Evolutionary conservation across 2,329 filamentous ascomycete genomes (phyloP).

Genomic region (Colletotrichum lindemuthianum): DNA sequence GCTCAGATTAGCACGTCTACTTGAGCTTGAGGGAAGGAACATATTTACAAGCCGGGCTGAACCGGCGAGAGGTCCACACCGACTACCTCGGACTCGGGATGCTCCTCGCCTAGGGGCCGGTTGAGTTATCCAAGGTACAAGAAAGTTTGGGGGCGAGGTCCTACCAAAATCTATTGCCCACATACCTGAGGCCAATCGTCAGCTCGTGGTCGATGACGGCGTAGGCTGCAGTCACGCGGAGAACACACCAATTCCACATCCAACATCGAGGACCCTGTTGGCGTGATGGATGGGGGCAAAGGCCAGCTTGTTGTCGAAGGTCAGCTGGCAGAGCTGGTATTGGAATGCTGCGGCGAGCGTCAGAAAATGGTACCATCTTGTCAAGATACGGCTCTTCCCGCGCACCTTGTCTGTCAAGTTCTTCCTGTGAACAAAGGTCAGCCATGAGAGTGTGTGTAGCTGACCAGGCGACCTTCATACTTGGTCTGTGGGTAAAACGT

Average conservation of each 20-base stretch:
- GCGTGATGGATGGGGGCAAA: conserved; percentile 55
- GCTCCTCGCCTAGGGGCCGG: conserved; percentile 47
- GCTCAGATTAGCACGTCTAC: conserved; percentile 19
- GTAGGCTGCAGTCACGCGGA: neutral
- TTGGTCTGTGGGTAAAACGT: conserved; percentile 51
- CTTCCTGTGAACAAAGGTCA: conserved; percentile 41
- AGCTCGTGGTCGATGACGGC: neutral
- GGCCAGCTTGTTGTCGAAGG: conserved; percentile 54
- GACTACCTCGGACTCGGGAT: conserved; percentile 50
- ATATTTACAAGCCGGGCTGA: conserved; percentile 46
- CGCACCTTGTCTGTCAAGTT: conserved; percentile 47
- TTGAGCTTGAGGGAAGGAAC: too few relatives aligned
- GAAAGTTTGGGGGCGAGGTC: conserved; percentile 3
- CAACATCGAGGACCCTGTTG: conserved; percentile 58
- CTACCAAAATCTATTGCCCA: conserved; percentile 62
- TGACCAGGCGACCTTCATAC: conserved; percentile 31
- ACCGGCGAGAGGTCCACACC: conserved; percentile 60
- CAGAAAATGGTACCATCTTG: neutral
- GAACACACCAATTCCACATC: conserved; percentile 57
- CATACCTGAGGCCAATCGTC: conserved; percentile 46
- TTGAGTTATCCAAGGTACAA: neutral
- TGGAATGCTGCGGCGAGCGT: conserved; percentile 42
- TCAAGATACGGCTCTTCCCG: neutral
- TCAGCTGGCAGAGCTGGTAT: conserved; percentile 51
- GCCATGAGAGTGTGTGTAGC: conserved; percentile 5